Evolutionary conservation across 805 yeast genomes (phyloP), one percentile per base, ranked within the genome.

Genomic region (Cyberlindnera nakhonratchasimensis): DNA sequence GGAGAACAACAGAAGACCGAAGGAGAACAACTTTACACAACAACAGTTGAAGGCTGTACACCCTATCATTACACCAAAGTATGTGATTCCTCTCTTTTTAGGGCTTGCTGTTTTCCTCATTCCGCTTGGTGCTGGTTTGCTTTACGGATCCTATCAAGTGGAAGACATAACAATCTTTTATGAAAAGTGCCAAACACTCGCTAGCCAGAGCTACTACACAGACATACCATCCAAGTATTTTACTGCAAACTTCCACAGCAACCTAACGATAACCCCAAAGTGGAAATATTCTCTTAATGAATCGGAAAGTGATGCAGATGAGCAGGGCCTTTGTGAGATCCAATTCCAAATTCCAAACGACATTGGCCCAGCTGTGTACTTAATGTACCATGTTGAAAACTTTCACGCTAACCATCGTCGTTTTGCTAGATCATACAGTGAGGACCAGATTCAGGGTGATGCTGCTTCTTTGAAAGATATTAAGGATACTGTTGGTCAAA

Each of bases 341-440:
- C 78, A 82, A 57, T 90, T 91, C 65, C 74, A 76, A 22, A 66
- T 86, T 18, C 95, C 96, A 14, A 68, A 68, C 37, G 82, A 79
- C 43, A 73, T 93, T 60, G 75, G 80, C 24, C 78, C 86, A 4
- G 90, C 95, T 3, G 70, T 89, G 12, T 88, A 71, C 57, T 57
- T 88, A 52, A 86, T 86, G 64, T 91, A 91, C 69, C 77, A 81
- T 54, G 66, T 91, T 54, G 89, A 96, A 41, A 88, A 88, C 59
- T 93, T 91, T 63, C 86, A 77, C 63, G 96, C 95, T 54, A 91
- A 91, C 63, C 99, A 91, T 66, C 80, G 99, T 55, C 86, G 95
- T 55, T 93, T 86, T 61, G 98, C 91, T 29, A 79, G 80, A 51
- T 84, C 95, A 19, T 88, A 79, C 62, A 90, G 89, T 64, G 86